Evolutionary conservation across 177 flowering plant species (phyloP).

Genomic region (Tripterygium wilfordii): DNA sequence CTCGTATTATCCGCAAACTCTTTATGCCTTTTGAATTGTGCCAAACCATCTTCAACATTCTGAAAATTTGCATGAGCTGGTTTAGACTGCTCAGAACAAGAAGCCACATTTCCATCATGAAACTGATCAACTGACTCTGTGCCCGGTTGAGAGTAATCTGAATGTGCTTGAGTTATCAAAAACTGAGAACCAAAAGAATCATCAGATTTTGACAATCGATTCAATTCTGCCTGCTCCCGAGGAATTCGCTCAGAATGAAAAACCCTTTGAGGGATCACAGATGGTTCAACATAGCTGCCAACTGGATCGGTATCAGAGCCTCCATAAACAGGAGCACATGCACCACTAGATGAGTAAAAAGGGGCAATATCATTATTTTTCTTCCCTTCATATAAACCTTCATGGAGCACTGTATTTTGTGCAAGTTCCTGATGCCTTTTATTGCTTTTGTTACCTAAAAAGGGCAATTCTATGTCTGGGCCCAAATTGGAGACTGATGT

Average conservation of each 20-base stretch:
- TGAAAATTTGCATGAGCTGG: conserved; percentile 24
- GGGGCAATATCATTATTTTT: conserved; percentile 24
- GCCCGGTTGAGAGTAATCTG: conserved; percentile 26
- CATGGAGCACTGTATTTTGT: conserved; percentile 13
- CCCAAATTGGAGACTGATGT: conserved; percentile 10
- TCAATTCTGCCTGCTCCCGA: conserved; percentile 66
- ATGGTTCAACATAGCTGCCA: conserved; percentile 49
- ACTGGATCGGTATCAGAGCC: conserved; percentile 32
- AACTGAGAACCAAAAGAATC: conserved; percentile 73
- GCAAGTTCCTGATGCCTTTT: conserved; percentile 25
- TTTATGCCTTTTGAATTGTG: conserved; percentile 31
- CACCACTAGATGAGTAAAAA: conserved; percentile 15
- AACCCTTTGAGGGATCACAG: conserved; percentile 49
- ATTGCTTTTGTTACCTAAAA: conserved; percentile 25
- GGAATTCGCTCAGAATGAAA: conserved; percentile 76
- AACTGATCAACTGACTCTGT: conserved; percentile 34
- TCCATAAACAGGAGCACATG: conserved; percentile 22
- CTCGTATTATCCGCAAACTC: conserved; percentile 25
- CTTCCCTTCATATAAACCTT: conserved; percentile 6
- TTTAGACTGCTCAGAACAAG: conserved; percentile 35
- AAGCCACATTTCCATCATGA: conserved; percentile 21
- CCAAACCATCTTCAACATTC: conserved; percentile 29
- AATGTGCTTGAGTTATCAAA: conserved; percentile 38
- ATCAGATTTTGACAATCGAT: conserved; percentile 84
- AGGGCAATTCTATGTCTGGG: conserved; percentile 11